Conservation (phyloP, 495 filamentous ascomycete species). For the Xylaria intraflava region DNA sequence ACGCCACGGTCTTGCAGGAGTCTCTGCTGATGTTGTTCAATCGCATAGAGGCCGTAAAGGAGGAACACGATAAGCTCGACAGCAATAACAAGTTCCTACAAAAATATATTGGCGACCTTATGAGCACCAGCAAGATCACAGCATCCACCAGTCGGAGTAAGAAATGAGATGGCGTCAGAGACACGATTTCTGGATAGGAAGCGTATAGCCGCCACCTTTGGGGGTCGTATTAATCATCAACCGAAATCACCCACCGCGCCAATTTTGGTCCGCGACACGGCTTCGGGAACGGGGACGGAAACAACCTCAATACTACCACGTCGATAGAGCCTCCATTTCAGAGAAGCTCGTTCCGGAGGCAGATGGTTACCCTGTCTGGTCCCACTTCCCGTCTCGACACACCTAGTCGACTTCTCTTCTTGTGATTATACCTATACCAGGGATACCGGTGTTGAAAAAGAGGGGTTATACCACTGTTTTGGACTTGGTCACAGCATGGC, state of each 20-base stretch:
- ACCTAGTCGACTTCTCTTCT: constrained; percentile 6
- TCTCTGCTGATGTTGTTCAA: constrained; percentile 83
- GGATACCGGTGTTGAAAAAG: constrained; percentile 15
- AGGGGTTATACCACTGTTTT: constrained; percentile 14
- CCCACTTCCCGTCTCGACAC: neutral
- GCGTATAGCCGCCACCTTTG: neutral
- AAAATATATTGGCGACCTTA: constrained; percentile 78
- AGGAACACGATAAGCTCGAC: constrained; percentile 91
- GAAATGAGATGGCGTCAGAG: constrained; percentile 32
- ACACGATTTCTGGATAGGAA: neutral
- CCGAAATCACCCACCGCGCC: neutral
- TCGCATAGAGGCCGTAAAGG: constrained; percentile 86
- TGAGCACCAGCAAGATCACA: constrained; percentile 76
- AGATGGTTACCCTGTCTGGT: neutral
- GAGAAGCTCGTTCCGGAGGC: neutral
- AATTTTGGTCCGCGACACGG: neutral
- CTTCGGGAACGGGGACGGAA: neutral
- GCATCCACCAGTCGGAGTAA: constrained; percentile 46
- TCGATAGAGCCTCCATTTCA: neutral
- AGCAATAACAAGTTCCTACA: constrained; percentile 92
- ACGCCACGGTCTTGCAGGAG: constrained; percentile 80
- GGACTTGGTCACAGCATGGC: constrained; percentile 11
- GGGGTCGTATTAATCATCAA: neutral
- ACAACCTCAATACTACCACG: neutral
- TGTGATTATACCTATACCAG: constrained; percentile 14